A percentile compares a stretch with the other conserved stretches of the same genome.
Evolutionary conservation across 2,329 filamentous ascomycete species (phyloP).

Genomic region (Paecilomyces niveus): DNA sequence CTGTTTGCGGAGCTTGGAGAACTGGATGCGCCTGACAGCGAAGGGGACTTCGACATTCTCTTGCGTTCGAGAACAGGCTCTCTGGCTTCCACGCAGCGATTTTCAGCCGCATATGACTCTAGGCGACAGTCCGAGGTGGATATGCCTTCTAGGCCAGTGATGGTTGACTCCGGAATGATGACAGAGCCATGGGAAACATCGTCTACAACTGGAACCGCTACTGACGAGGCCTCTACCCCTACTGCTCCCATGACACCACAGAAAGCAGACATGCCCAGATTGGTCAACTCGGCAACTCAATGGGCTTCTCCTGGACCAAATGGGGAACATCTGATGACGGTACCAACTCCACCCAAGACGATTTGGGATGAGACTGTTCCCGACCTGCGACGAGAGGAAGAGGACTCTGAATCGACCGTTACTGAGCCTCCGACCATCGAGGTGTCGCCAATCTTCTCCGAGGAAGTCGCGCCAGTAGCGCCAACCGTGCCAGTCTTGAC

Average conservation of each 20-base stretch:
- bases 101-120: constrained; percentile 19
- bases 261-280: constrained; percentile 11
- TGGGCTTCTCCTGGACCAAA: constrained; percentile 16
- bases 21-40: constrained; percentile 63
- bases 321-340: constrained; percentile 21
- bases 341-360: constrained; percentile 34
- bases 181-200: constrained; percentile 51
- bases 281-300: constrained; percentile 36
- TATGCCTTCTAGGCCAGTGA: constrained; percentile 28
- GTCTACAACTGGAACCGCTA: constrained; percentile 11
- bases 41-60: constrained; percentile 51
- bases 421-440: constrained; percentile 18
- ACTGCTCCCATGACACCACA: constrained; percentile 16
- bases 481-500: constrained; percentile 39
- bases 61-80: constrained; percentile 29
- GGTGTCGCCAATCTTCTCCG: constrained; percentile 24
- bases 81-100: constrained; percentile 33
- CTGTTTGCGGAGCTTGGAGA: constrained; percentile 86
- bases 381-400: constrained; percentile 3
- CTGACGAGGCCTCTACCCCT: constrained; percentile 11
- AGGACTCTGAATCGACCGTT: constrained; percentile 10
- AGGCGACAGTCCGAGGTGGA: constrained; percentile 24
- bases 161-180: constrained; percentile 58
- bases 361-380: constrained; percentile 28
- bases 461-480: constrained; percentile 28